Evolutionary conservation across 345 rosid species (phyloP), one percentile per base, ranked within the genome.

Genomic region (Citrus australasica): DNA sequence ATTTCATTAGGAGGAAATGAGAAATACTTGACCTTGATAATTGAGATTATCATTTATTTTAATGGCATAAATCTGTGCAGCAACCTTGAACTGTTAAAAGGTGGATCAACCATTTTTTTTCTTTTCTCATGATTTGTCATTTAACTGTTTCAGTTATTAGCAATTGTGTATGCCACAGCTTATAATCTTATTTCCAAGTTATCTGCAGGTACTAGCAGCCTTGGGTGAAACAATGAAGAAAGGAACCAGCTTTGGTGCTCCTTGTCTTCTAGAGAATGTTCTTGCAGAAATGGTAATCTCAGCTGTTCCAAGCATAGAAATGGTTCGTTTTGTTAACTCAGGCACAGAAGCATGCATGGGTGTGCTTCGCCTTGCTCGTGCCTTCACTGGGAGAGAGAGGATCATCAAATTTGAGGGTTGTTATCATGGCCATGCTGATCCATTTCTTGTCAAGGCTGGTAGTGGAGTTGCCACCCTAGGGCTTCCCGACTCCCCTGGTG

Each of bases 231-330:
- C 97, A 37, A 92, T 94, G 97, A 90, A 94, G 87, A 94, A 94
- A 85, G 99, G 99, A 72, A 96, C 99, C 78, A 94, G 99, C 89
- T 95, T 95, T 87, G 99, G 99, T 30, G 99, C 98, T 78, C 98
- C 99, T 65, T 95, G 99, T 84, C 94, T 95, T 80, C 86, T 90
- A 37, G 98, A 95, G 91, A 95, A 95, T 84, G 87, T 83, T 77
- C 78, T 93, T 63, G 97, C 99, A 0, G 94, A 92, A 86, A 90
- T 94, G 97, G 98, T 94, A 33, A 91, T 92, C 71, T 85, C 95
- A n/a, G 98, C 99, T 63, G 98, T 94, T 83, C 98, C 97, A 6
- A 80, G 90, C 85, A 91, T 95, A 75, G 97, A 95, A 81, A 95
- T 92, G 99, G 98, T 92, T 58, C 93, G 99, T 37, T 95, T 95